These are phyloP conservation scores for Jaltomata sinuosa DNA, from an alignment of 257 asterid species.

Conservation along the genomic window DNA sequence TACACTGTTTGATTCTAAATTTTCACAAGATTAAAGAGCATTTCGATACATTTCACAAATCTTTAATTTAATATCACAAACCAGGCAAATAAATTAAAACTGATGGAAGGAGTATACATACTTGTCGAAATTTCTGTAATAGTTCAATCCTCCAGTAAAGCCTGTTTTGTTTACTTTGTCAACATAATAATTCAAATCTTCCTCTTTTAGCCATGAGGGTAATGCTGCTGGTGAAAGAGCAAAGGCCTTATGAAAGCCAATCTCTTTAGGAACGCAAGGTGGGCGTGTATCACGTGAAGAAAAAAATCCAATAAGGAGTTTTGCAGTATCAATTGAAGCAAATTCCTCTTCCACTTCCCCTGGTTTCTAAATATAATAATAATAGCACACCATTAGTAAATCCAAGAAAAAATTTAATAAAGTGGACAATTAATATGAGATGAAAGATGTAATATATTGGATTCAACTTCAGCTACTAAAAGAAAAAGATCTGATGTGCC, in stretches of 20 bases:
- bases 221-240: background rate
- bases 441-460: no score
- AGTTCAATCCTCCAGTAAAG: slow-evolving; percentile 42
- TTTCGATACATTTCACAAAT: no score
- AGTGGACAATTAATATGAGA: no score
- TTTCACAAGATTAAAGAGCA: no score
- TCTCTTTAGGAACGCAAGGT: slow-evolving; percentile 19
- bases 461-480: background rate
- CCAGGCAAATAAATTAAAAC: fast-evolving
- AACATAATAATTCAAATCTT: slow-evolving; percentile 25
- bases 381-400: background rate
- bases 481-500: background rate
- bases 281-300: slow-evolving; percentile 36
- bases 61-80: no score
- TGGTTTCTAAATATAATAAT: slow-evolving; percentile 35
- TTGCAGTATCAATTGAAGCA: slow-evolving; percentile 45
- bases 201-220: slow-evolving; percentile 36
- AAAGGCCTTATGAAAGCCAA: slow-evolving; percentile 8
- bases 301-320: slow-evolving; percentile 48
- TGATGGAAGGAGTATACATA: background rate
- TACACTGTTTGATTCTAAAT: no score
- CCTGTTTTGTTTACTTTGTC: slow-evolving; percentile 22
- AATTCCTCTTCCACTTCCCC: slow-evolving; percentile 80
- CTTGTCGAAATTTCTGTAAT: slow-evolving; percentile 29
- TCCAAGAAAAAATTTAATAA: no score